These are phyloP conservation scores for Rhynchospora pubera DNA, from an alignment of 176 grass and related monocot species.

Conservation along the genomic window DNA sequence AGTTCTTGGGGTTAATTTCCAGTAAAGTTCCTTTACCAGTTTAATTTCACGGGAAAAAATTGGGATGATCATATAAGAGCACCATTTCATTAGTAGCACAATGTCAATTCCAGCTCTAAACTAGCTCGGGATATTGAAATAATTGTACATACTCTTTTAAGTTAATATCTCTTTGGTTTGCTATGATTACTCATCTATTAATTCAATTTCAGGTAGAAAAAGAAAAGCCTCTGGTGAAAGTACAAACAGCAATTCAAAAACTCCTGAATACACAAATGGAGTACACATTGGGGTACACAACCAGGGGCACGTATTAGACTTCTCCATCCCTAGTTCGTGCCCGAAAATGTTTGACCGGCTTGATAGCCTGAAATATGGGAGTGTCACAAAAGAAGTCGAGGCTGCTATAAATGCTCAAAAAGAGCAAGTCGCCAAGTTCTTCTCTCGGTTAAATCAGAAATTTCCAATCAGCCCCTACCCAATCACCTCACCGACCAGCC, in stretches of 20 bases:
- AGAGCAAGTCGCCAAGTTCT: constrained; percentile 40
- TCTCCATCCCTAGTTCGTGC: background rate
- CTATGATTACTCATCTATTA: background rate
- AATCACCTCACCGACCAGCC: background rate
- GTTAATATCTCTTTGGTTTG: too few species aligned
- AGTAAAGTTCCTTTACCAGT: background rate
- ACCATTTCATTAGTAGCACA: background rate
- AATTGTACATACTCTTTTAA: background rate
- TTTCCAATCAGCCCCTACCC: background rate
- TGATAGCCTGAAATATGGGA: constrained; percentile 30
- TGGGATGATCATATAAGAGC: background rate
- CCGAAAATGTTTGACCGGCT: background rate
- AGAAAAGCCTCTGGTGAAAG: background rate
- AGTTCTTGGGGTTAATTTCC: background rate
- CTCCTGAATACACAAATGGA: background rate
- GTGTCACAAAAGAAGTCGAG: constrained; percentile 39
- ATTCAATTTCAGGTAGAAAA: constrained; percentile 15
- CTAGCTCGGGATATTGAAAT: background rate
- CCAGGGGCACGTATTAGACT: background rate
- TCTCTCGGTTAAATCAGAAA: constrained; percentile 31
- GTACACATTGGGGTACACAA: too few species aligned
- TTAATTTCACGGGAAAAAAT: background rate
- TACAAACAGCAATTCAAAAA: background rate
- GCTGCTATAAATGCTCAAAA: constrained; percentile 27
- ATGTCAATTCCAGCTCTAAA: background rate